These are phyloP conservation scores for Pythium myriotylum DNA, from an alignment of 352 stramenopile genomes.

Conservation along the genomic window DNA sequence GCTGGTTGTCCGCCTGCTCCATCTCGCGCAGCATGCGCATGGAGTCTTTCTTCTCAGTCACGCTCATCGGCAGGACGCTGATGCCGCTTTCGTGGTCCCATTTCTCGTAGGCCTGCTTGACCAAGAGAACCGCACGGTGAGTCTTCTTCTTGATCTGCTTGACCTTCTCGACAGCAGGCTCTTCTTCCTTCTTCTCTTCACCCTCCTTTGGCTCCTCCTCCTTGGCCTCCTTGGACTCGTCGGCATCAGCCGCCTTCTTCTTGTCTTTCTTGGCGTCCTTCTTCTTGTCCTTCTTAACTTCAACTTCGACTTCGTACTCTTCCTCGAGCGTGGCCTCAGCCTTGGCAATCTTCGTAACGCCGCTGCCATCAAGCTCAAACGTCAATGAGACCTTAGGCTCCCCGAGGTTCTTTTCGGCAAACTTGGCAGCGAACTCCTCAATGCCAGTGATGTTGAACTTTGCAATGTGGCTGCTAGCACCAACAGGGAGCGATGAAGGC, in stretches of 20 bases:
- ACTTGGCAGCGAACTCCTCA: constrained; percentile 85
- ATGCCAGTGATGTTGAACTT: constrained; percentile 95
- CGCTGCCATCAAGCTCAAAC: constrained; percentile 93
- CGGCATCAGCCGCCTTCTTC: constrained; percentile 40
- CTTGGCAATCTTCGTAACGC: constrained; percentile 91
- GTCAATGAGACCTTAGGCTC: constrained; percentile 94
- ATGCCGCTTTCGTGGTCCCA: constrained; percentile 37
- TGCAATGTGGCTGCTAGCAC: constrained; percentile 77
- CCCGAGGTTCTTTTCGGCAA: constrained; percentile 88
- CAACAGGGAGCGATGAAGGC: constrained; percentile 69
- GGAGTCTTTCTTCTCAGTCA: constrained; percentile 62
- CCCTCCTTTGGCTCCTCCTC: constrained; percentile 48
- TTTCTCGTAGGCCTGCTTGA: constrained; percentile 46
- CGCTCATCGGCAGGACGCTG: constrained; percentile 69
- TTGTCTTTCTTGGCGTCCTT: constrained; percentile 43
- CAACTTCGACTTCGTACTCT: constrained; percentile 73
- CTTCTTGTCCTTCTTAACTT: constrained; percentile 65
- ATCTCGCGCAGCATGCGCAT: constrained; percentile 70
- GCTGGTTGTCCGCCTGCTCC: constrained; percentile 69
- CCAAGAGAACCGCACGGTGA: constrained; percentile 74
- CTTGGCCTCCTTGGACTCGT: constrained; percentile 38
- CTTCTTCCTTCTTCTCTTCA: constrained; percentile 52
- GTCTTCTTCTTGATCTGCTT: constrained; percentile 92
- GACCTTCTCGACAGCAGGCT: constrained; percentile 61
- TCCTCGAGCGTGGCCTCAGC: constrained; percentile 92